Evolutionary conservation across 257 asterid species (phyloP), one percentile per base, ranked within the genome.

Genomic region (Solanum lycopersicoides): DNA sequence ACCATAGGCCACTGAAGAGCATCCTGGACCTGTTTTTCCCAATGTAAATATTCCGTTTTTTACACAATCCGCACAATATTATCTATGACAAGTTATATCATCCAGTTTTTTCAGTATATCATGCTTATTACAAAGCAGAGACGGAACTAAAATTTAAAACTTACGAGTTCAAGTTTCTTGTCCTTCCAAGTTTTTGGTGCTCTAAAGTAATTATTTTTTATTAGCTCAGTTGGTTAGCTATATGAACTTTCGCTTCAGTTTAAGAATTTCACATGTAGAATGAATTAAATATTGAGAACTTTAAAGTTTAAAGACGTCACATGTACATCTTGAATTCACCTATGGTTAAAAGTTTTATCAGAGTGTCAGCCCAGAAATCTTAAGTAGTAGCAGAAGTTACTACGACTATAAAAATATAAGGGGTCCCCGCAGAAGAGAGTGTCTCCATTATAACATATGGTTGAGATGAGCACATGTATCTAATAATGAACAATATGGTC

Each of bases 1-100:
- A 28, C 99, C 99, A 91, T 96, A 96, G 13, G 98, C 99, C 91
- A 96, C 98, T 18, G 99, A 96, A 1, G 99, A 96, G 86, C 99
- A 96, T 20, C 99, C 99, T 2, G 99, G 98, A 73, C 99, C 99
- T 96, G 91, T 14, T 63, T 25, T 56, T 83, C 5, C 30, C 20
- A 59, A 18, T 9, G 9, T 72, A 72, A 72, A 72, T 72, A 34
- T 45, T 34, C 39, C 41, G 0, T 8, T 42, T 42, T 42, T n/a
- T 56, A 45, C 83, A 7, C 60, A 23, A 41, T 41, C 34, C 6
- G 0, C 41, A 16, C 30, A 74, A 37, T 74, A 21, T 73, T 25
- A 3, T 28, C 12, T 5, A 37, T 20, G 9, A 5, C 20, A 75
- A 1, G 23, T 41, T 75, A 42, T 76, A 12, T 75, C 25, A 75